A percentile compares a stretch with the other conserved stretches of the same genome.
These are phyloP conservation scores for Arachis monticola DNA, from an alignment of 331 rosid genomes.

Conservation along the genomic window DNA sequence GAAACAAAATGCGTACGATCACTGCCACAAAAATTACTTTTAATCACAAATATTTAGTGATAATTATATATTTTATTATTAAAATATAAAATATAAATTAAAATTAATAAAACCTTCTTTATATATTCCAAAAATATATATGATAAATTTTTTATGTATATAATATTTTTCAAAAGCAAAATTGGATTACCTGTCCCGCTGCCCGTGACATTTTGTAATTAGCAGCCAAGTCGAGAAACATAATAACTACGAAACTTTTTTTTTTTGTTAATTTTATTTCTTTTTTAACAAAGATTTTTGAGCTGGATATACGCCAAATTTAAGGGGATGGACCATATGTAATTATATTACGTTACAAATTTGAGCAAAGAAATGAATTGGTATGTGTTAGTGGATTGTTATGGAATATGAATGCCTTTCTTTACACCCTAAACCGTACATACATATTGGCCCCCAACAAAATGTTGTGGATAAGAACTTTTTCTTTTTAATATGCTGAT, in stretches of 20 bases:
- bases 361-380: not conserved
- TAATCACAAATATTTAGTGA: no score
- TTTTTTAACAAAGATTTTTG: not conserved
- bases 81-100: no score
- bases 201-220: not conserved
- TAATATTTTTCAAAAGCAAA: no score
- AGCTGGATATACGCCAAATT: not conserved
- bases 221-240: not conserved
- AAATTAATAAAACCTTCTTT: no score
- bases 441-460: not conserved
- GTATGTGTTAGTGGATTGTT: not conserved
- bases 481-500: not conserved
- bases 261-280: not conserved
- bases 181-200: not conserved
- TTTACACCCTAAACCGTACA: not conserved
- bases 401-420: not conserved
- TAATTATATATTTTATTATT: no score
- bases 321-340: not conserved
- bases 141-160: no score
- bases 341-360: not conserved
- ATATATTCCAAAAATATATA: no score
- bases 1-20: no score
- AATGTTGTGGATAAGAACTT: not conserved
- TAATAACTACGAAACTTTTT: not conserved
- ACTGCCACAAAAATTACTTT: no score